These are phyloP conservation scores for Evernia prunastri DNA, from an alignment of 495 filamentous ascomycete species.

Conservation along the genomic window DNA sequence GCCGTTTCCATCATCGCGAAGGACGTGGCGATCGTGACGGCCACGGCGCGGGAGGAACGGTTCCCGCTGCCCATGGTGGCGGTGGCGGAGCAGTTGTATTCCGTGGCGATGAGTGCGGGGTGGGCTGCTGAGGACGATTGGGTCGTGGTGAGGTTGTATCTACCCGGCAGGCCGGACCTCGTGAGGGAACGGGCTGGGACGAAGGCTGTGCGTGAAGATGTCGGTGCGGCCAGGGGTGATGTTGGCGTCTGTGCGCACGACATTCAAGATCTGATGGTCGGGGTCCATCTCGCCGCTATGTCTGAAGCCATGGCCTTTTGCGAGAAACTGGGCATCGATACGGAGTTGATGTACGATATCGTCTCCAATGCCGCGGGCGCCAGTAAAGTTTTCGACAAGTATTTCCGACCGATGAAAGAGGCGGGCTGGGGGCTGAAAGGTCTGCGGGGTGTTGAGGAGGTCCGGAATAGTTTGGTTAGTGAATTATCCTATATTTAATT, in stretches of 20 bases:
- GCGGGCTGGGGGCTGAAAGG: slow-evolving; percentile 21
- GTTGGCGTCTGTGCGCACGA: slow-evolving; percentile 33
- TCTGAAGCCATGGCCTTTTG: slow-evolving; percentile 65
- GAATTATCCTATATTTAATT: too few species aligned
- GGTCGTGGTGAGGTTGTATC: slow-evolving; percentile 60
- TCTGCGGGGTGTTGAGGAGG: background rate
- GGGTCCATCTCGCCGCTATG: slow-evolving; percentile 58
- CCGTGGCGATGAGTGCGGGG: too few species aligned
- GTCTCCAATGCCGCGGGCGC: slow-evolving; percentile 65
- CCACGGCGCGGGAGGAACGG: slow-evolving; percentile 50
- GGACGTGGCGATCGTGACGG: slow-evolving; percentile 74
- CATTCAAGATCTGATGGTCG: slow-evolving; percentile 53
- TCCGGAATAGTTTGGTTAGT: slow-evolving; percentile 7
- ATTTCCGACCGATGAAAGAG: slow-evolving; percentile 49
- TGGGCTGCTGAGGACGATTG: slow-evolving; percentile 45
- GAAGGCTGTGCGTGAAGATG: slow-evolving; percentile 23
- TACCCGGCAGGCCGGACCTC: slow-evolving; percentile 34
- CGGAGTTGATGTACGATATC: slow-evolving; percentile 58
- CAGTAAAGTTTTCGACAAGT: slow-evolving; percentile 53
- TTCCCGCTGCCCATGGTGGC: slow-evolving; percentile 66
- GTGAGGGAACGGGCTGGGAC: slow-evolving; percentile 33
- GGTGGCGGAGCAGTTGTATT: slow-evolving; percentile 65
- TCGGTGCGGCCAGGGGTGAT: slow-evolving; percentile 19
- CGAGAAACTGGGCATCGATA: slow-evolving; percentile 52
- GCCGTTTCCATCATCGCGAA: slow-evolving; percentile 74